Base-by-base conservation (phyloP, 1,284 basidiomycete species). In the Naganishia albida region DNA sequence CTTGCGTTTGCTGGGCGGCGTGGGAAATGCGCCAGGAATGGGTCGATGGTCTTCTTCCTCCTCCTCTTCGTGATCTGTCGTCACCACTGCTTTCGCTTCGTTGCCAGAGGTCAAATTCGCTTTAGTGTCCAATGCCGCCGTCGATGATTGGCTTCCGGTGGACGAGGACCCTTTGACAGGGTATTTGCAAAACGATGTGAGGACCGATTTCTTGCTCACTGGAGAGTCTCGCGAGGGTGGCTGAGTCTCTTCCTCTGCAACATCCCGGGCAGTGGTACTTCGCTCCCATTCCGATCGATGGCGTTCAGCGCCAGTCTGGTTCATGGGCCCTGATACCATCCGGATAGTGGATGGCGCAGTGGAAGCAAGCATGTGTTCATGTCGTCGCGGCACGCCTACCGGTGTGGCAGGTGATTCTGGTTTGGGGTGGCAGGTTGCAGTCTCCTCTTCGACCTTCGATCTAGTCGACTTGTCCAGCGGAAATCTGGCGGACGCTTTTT, bases 1-100 rank as follows among this genome's bases (percentile, higher is more conserved):
- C 25, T 26, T 48, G 1, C 44, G 56, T 39, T 49, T 48, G 46
- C 56, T 50, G 7, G 56, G 56, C 8, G 53, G 40, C n/a, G 56
- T 60, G 4, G 56, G 56, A 30, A 60, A 60, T 28, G 56, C 56
- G 2, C 56, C 56, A 10, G 56, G 56, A 2, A 60, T 60, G n/a
- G 56, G 56, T 6, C 30, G 34, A 16, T 50, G 20, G 13, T 16
- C 28, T 13, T 55, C 53, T 13, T 55, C 53, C 16, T 60, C 56
- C 7, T 49, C 34, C 1, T 49, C 56, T n/a, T 10, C 34, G 10
- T 10, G 34, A 34, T 34, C 10, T 10, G 10, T 34, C n/a, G 46
- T 10, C 1, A 25, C 13, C 15, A 10, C 4, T 34, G 34, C 34
- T 34, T 34, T 34, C 10, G 34, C 34, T 4, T 4, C 10, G 6